A percentile compares a stretch with the other conserved stretches of the same genome.
These are phyloP conservation scores for Argentina anserina DNA, from an alignment of 306 rosid species.

Conservation along the genomic window DNA sequence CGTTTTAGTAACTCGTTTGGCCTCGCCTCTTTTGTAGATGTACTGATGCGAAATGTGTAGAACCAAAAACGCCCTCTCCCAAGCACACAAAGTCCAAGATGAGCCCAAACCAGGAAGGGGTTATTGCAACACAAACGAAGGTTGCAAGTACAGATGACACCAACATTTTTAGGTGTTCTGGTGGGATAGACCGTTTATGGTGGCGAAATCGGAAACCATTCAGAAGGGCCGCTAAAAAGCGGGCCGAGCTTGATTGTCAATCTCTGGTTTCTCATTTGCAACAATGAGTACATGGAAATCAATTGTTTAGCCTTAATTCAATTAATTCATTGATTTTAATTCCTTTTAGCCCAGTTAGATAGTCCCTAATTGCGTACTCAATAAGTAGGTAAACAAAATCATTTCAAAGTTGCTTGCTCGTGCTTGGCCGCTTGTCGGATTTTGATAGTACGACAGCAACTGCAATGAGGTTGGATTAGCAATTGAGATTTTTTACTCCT, in stretches of 20 bases:
- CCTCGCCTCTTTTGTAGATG: conserved; percentile 45
- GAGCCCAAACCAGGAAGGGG: conserved; percentile 42
- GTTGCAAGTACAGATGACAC: conserved; percentile 28
- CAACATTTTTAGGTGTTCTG: conserved; percentile 29
- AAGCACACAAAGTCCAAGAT: conserved; percentile 54
- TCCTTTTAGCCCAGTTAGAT: conserved; percentile 29
- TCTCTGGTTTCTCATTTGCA: conserved; percentile 47
- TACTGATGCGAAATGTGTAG: conserved; percentile 47
- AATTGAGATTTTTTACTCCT: background rate
- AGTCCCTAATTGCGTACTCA: conserved; percentile 18
- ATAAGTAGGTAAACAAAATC: conserved; percentile 10
- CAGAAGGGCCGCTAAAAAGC: conserved; percentile 72
- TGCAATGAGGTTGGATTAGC: background rate
- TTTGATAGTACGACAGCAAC: background rate
- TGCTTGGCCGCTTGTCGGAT: background rate
- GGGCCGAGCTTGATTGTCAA: conserved; percentile 57
- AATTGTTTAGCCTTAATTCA: conserved; percentile 45
- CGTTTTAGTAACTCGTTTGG: background rate
- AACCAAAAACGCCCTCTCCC: conserved; percentile 87
- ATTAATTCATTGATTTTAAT: conserved; percentile 69
- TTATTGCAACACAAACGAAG: conserved; percentile 23
- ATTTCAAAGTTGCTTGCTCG: background rate
- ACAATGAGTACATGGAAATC: conserved; percentile 24
- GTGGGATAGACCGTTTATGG: conserved; percentile 62
- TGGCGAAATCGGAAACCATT: conserved; percentile 87